A percentile compares a stretch with the other conserved stretches of the same genome.
Conservation (phyloP, 2,329 filamentous ascomycete species). For the Colletotrichum lini region DNA sequence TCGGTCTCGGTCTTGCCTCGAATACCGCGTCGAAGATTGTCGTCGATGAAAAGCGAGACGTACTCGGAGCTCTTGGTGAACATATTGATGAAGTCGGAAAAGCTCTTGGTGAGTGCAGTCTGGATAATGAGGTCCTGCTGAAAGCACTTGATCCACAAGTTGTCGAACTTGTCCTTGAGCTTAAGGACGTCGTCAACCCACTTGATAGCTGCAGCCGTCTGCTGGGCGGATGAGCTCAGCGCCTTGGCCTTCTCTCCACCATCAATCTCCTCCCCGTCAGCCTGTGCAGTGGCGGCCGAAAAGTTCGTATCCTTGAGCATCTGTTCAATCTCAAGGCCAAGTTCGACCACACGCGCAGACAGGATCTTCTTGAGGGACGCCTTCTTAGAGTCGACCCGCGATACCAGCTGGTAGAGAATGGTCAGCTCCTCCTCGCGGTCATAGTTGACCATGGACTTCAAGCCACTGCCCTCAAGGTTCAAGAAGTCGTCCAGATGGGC, state of each 20-base stretch:
- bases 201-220: slow-evolving; percentile 88
- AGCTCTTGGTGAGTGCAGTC: slow-evolving; percentile 86
- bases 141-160: slow-evolving; percentile 82
- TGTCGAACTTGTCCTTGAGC: slow-evolving; percentile 92
- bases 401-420: slow-evolving; percentile 85
- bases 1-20: slow-evolving; percentile 93
- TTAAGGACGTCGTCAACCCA: slow-evolving; percentile 94
- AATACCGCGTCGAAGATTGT: slow-evolving; percentile 94
- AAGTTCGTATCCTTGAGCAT: slow-evolving; percentile 70
- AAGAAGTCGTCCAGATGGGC: slow-evolving; percentile 86
- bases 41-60: slow-evolving; percentile 96
- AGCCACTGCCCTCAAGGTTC: slow-evolving; percentile 85
- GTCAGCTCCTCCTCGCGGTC: slow-evolving; percentile 83
- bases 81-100: slow-evolving; percentile 93
- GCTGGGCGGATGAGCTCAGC: slow-evolving; percentile 70
- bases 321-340: slow-evolving; percentile 88
- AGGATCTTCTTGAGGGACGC: slow-evolving; percentile 78
- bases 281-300: slow-evolving; percentile 55
- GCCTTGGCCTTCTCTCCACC: slow-evolving; percentile 63
- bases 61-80: slow-evolving; percentile 90
- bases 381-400: slow-evolving; percentile 83
- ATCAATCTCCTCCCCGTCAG: slow-evolving; percentile 64
- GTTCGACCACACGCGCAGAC: slow-evolving; percentile 81
- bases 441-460: slow-evolving; percentile 92
- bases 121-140: slow-evolving; percentile 82